A percentile compares a stretch with the other conserved stretches of the same genome.
Evolutionary conservation across 2,329 filamentous ascomycete species (phyloP).

Genomic region (Conoideocrella luteorostrata): DNA sequence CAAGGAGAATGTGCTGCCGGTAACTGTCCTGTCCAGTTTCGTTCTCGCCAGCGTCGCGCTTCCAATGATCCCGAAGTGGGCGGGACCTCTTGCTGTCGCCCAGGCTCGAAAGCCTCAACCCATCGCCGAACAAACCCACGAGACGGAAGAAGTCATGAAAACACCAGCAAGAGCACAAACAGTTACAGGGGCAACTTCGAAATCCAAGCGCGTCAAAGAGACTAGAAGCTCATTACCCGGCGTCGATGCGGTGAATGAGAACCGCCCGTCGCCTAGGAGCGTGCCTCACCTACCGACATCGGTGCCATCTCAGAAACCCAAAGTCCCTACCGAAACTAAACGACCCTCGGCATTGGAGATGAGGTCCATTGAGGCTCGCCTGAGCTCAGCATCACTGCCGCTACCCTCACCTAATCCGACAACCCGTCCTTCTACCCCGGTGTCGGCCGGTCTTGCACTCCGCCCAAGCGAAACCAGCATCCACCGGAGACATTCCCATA

Average conservation of each 20-base stretch:
- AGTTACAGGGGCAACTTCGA: constrained; percentile 44
- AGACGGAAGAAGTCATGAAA: constrained; percentile 37
- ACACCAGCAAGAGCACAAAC: constrained; percentile 61
- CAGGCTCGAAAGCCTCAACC: constrained; percentile 69
- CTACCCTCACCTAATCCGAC: constrained; percentile 50
- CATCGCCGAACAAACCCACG: constrained; percentile 19
- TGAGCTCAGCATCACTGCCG: constrained; percentile 63
- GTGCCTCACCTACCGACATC: constrained; percentile 14
- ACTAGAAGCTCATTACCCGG: constrained; percentile 36
- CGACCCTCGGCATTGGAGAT: constrained; percentile 46
- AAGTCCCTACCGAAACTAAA: constrained; percentile 32
- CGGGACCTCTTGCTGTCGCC: constrained; percentile 72
- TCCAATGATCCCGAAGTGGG: constrained; percentile 69
- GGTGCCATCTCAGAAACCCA: constrained; percentile 19
- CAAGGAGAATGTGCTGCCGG: constrained; percentile 72
- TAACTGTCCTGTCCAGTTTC: constrained; percentile 74
- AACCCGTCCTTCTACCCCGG: constrained; percentile 51
- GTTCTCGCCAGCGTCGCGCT: constrained; percentile 70
- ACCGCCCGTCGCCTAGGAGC: constrained; percentile 19
- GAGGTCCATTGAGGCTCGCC: constrained; percentile 49
- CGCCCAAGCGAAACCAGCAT: constrained; percentile 41
- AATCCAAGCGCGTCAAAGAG: constrained; percentile 42
- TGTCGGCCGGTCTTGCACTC: constrained; percentile 44
- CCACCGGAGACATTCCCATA: constrained; percentile 54
- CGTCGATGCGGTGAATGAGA: constrained; percentile 23